Conservation (phyloP, 2,329 filamentous ascomycete genomes). For the Colletotrichum viniferum region DNA sequence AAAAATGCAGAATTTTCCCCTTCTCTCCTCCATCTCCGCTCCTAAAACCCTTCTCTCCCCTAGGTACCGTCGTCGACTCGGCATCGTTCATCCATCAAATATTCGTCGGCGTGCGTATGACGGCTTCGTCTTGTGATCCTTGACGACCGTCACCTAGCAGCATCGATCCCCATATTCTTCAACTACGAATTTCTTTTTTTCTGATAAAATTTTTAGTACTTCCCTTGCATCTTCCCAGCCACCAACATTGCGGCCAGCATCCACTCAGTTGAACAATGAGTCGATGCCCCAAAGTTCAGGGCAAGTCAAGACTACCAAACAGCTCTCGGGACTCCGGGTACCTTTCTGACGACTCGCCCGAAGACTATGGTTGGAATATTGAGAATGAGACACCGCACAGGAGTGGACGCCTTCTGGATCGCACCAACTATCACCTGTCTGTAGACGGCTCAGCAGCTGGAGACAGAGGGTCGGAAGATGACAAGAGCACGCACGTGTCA, state of each 20-base stretch:
- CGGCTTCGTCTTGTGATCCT: not conserved
- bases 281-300: not conserved
- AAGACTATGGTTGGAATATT: not conserved
- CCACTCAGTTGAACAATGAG: not conserved
- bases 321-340: not conserved
- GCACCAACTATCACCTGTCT: not conserved
- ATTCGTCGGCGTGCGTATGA: not conserved
- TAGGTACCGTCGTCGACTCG: not conserved
- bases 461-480: not conserved
- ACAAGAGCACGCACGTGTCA: not conserved
- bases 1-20: not conserved
- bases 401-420: not conserved
- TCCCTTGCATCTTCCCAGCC: not conserved
- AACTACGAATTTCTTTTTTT: not conserved
- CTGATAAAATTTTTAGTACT: not conserved
- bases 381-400: not conserved
- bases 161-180: not conserved
- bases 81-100: not conserved
- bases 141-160: not conserved
- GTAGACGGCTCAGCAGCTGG: constrained; percentile 12
- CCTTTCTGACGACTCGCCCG: not conserved
- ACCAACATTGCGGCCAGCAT: too few species aligned
- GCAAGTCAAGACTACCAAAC: not conserved
- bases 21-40: not conserved
- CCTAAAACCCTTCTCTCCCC: not conserved